Percentiles rank a stretch among this genome's conserved stretches.
These are phyloP conservation scores for Ballota nigra DNA, from an alignment of 257 asterid genomes.

Conservation along the genomic window DNA sequence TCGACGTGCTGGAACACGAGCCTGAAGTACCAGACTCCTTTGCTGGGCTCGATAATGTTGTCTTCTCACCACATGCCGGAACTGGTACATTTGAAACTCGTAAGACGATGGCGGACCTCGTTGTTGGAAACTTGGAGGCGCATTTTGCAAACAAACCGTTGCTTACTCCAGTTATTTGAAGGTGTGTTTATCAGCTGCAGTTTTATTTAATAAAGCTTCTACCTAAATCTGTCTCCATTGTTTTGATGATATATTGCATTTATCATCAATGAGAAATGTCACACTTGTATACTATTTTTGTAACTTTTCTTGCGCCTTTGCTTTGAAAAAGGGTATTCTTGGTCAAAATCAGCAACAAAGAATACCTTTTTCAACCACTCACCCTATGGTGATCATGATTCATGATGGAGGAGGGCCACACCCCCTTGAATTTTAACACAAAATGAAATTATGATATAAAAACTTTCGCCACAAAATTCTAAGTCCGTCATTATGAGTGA, in stretches of 20 bases:
- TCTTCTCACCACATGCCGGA: constrained; percentile 60
- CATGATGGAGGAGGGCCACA: not conserved
- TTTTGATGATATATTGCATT: not conserved
- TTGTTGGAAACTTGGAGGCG: constrained; percentile 56
- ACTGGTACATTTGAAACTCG: constrained; percentile 59
- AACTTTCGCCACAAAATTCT: not conserved
- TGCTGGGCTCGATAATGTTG: constrained; percentile 53
- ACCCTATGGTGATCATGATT: not conserved
- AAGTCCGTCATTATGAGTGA: not conserved
- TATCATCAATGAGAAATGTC: constrained; percentile 4
- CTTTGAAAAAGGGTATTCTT: not conserved
- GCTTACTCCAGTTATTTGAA: constrained; percentile 45
- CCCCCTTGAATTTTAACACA: not conserved
- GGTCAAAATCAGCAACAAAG: not conserved
- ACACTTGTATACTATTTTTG: not conserved
- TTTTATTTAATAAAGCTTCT: not conserved
- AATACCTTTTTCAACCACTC: not conserved
- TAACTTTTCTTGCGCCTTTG: not conserved
- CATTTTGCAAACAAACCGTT: constrained; percentile 52
- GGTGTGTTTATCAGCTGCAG: constrained; percentile 18
- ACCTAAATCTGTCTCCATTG: not conserved
- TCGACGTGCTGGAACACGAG: constrained; percentile 62
- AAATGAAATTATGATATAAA: not conserved
- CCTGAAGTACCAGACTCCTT: constrained; percentile 53
- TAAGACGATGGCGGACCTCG: constrained; percentile 66